phyloP scores from a whole-genome alignment of 495 filamentous ascomycete species.

The Aspergillus hancockii region DNA sequence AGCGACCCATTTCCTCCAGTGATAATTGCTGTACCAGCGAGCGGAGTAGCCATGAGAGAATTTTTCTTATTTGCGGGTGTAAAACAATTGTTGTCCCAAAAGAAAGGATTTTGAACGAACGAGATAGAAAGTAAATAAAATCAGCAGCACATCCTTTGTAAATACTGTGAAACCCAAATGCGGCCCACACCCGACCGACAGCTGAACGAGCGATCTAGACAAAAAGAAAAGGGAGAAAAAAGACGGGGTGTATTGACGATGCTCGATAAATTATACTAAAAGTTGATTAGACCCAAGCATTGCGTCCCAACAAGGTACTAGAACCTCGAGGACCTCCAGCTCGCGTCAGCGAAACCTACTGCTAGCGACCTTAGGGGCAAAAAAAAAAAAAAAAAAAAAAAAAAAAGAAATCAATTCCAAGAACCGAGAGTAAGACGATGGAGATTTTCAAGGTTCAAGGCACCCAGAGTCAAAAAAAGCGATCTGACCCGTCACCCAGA shows the following conservation, averaged over 20 bases:
- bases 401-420: conserved; percentile 1
- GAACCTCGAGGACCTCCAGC: background rate
- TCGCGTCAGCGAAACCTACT: background rate
- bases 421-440: background rate
- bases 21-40: conserved; percentile 43
- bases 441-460: conserved; percentile 1
- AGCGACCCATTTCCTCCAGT: conserved; percentile 43
- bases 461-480: conserved; percentile 1
- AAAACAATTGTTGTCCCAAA: background rate
- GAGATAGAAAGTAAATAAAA: background rate
- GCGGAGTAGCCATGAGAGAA: conserved; percentile 37
- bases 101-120: background rate
- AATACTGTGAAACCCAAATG: background rate
- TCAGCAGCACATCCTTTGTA: conserved; percentile 3
- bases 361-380: background rate
- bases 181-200: background rate
- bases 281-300: background rate
- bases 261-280: background rate
- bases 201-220: background rate
- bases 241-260: background rate
- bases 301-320: conserved; percentile 3
- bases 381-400: conserved; percentile 4
- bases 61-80: background rate
- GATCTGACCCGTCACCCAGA: conserved; percentile 15
- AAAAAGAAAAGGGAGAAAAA: conserved; percentile 8